Evolutionary conservation across 202 grass and related monocot genomes (phyloP).

Genomic region (Schoenoplectus triqueter): DNA sequence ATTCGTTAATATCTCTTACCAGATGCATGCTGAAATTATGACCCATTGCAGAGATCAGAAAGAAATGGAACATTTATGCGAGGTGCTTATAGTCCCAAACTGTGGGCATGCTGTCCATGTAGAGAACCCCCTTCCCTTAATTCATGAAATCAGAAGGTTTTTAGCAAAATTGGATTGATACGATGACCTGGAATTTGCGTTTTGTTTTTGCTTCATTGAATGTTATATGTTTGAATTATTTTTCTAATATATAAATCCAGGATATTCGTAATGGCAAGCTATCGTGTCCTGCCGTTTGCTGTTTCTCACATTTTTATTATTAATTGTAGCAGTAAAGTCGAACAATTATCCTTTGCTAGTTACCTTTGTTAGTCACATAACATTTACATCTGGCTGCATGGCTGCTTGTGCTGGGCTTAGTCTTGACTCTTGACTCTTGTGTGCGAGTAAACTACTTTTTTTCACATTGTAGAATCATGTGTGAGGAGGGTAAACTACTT

Average conservation of each 20-base stretch:
- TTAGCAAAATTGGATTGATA: slow-evolving; percentile 45
- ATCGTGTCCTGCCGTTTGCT: too few relatives aligned
- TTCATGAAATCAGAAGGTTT: slow-evolving; percentile 79
- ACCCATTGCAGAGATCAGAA: slow-evolving; percentile 15
- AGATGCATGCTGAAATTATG: slow-evolving; percentile 65
- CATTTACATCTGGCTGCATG: too few relatives aligned
- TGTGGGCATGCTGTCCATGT: slow-evolving; percentile 89
- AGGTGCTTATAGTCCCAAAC: slow-evolving; percentile 67
- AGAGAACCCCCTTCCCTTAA: slow-evolving; percentile 83
- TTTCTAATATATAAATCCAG: not conserved
- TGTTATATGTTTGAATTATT: not conserved
- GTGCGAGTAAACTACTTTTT: too few relatives aligned
- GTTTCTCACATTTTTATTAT: too few relatives aligned
- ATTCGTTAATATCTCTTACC: slow-evolving; percentile 62
- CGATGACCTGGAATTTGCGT: not conserved
- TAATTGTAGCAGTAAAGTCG: too few relatives aligned
- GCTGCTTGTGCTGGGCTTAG: too few relatives aligned
- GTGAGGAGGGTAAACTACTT: too few relatives aligned
- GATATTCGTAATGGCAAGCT: not conserved
- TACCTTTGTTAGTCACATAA: too few relatives aligned
- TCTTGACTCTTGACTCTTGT: too few relatives aligned
- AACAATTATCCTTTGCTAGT: too few relatives aligned
- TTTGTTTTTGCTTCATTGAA: not conserved
- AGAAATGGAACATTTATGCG: slow-evolving; percentile 46
- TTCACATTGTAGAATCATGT: too few relatives aligned